Percentiles rank a stretch among this genome's conserved stretches.
Conservation (phyloP, 805 yeast genomes). For the Wickerhamomyces canadensis region DNA sequence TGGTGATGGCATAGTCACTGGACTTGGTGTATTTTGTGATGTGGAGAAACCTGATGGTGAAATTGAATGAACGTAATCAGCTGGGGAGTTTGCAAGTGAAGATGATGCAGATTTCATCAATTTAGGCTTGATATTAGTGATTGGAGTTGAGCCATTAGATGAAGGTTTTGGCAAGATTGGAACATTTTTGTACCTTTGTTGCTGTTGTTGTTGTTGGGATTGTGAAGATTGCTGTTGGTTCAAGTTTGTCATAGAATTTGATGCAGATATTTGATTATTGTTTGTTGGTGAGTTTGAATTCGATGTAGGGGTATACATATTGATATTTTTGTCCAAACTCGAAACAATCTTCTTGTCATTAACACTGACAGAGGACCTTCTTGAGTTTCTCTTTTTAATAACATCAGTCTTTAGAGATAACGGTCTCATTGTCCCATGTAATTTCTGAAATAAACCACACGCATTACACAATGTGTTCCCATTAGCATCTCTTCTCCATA, state of each 20-base stretch:
- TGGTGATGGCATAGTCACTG: constrained; percentile 23
- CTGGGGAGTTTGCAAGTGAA: constrained; percentile 11
- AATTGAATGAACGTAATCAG: constrained; percentile 15
- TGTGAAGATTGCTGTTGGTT: constrained; percentile 1
- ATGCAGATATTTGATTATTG: constrained; percentile 4
- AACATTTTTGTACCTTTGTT: constrained; percentile 20
- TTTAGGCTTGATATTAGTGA: constrained; percentile 5
- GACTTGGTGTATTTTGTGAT: constrained; percentile 17
- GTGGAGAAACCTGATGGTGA: neutral
- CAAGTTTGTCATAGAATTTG: too few species aligned
- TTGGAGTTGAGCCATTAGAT: constrained; percentile 3
- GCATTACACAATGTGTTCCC: constrained; percentile 94
- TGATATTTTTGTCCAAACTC: constrained; percentile 19
- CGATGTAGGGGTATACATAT: constrained; percentile 19
- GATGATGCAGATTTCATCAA: constrained; percentile 5
- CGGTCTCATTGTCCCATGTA: constrained; percentile 92
- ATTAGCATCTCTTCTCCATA: constrained; percentile 88
- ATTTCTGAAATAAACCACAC: constrained; percentile 84
- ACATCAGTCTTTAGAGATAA: constrained; percentile 85
- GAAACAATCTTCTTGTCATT: constrained; percentile 11
- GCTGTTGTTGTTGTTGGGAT: constrained; percentile 1
- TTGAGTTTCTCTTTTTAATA: constrained; percentile 64
- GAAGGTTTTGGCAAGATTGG: constrained; percentile 25
- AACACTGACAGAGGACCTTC: constrained; percentile 19
- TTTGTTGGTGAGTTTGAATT: constrained; percentile 18